Base-by-base conservation (phyloP, 1,284 basidiomycete species). In the Cutaneotrichosporon cutaneum region DNA sequence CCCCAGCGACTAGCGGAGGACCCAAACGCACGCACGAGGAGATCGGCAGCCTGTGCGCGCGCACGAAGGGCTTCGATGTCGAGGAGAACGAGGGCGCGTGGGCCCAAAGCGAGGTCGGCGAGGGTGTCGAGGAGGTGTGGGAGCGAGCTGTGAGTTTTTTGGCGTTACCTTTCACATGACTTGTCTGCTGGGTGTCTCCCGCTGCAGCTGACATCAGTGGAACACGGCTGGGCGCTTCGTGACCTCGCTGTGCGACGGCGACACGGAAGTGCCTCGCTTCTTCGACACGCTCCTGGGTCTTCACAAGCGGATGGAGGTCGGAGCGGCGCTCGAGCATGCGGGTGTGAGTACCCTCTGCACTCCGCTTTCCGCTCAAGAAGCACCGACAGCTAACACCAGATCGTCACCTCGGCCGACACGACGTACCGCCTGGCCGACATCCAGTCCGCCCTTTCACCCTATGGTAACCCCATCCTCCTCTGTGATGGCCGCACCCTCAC, bases 51-150 rank as follows among this genome's bases (percentile, higher is more conserved):
- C 70, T 70, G 50, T 74, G 71, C 42, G 66, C 67, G 9, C 67
- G 66, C 21, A 72, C 73, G 5, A 24, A 50, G 2, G 55, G 68
- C 0, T 74, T 77, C 27, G 68, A 62, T 5, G 67, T 69, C 0
- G 70, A 75, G 21, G 63, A 66, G 26, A 74, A 72, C 14, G 79
- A 80, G 60, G 57, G 55, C 7, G 75, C 77, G 42, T 81, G 79
- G 79, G 75, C 75, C 27, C 70, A 70, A 56, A 72, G 72, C 39
- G 78, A 79, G 59, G 73, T 76, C 13, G 79, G 79, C 10, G 79
- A 81, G 61, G 74, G 78, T 9, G 68, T 79, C 7, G 79, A 81
- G 60, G 79, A 81, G 67, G 64, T 77, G 10, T 77, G 77, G 76
- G 77, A 77, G 58, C 62, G 77, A 27, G 65, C 69, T 16, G 78